Evolutionary conservation across 257 asterid species (phyloP).

Genomic region (Gentiana macrophylla): DNA sequence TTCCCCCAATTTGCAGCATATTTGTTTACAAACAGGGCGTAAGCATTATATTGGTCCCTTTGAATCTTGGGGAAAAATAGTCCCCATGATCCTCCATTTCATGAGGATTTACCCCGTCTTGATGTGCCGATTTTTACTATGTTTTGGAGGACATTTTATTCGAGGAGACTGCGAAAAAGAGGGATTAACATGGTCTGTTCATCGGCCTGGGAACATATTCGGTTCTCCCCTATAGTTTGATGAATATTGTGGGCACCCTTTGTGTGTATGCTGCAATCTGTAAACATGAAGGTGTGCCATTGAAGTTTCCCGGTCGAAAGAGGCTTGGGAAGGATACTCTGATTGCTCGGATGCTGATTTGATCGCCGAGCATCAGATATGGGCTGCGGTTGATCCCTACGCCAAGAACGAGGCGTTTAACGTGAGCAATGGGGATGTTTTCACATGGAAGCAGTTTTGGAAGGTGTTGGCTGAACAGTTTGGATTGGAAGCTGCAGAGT

Average conservation of each 20-base stretch:
- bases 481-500: slow-evolving; percentile 52
- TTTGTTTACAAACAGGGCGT: slow-evolving; percentile 70
- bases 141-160: slow-evolving; percentile 61
- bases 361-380: slow-evolving; percentile 89
- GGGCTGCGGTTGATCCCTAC: slow-evolving; percentile 88
- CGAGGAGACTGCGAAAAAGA: slow-evolving; percentile 51
- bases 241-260: slow-evolving; percentile 70
- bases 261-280: slow-evolving; percentile 87
- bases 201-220: slow-evolving; percentile 64
- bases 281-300: slow-evolving; percentile 54
- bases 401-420: slow-evolving; percentile 85
- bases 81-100: slow-evolving; percentile 61
- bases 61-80: slow-evolving; percentile 31
- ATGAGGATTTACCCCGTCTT: slow-evolving; percentile 71
- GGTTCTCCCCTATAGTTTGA: slow-evolving; percentile 68
- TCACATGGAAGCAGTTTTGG: slow-evolving; percentile 92
- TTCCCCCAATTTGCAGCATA: slow-evolving; percentile 57
- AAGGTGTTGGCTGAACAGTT: slow-evolving; percentile 76
- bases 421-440: slow-evolving; percentile 87
- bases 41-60: slow-evolving; percentile 76
- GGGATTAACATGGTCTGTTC: slow-evolving; percentile 80
- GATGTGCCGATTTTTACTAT: slow-evolving; percentile 46
- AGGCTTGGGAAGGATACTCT: slow-evolving; percentile 71
- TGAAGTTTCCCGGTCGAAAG: slow-evolving; percentile 63
- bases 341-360: slow-evolving; percentile 87